A percentile compares a stretch with the other conserved stretches of the same genome.
These are phyloP conservation scores for Nymphaea thermarum DNA, from an alignment of 164 flowering plant genomes.

Conservation along the genomic window DNA sequence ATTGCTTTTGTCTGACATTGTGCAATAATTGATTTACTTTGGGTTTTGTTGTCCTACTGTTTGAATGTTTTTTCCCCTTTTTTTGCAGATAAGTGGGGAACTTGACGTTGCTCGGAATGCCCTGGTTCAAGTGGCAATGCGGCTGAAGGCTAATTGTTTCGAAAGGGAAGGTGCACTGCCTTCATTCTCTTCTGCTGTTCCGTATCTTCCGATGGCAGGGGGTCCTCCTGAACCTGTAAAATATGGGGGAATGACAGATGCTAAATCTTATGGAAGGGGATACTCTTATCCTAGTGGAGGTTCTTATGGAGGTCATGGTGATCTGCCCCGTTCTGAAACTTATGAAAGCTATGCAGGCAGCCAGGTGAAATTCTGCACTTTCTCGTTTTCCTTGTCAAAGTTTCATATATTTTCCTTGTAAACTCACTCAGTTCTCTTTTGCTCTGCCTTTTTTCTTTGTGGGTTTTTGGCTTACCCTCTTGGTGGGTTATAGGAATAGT, in stretches of 20 bases:
- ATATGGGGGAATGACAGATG: constrained; percentile 62
- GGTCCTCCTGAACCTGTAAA: constrained; percentile 45
- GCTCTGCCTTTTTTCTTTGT: background rate
- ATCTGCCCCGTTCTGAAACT: constrained; percentile 36
- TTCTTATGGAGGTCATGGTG: constrained; percentile 57
- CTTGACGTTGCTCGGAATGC: constrained; percentile 80
- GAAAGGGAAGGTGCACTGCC: constrained; percentile 79
- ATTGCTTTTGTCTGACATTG: too few species aligned
- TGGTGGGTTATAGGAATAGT: background rate
- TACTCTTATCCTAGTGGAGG: constrained; percentile 48
- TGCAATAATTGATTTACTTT: too few species aligned
- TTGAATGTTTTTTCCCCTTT: background rate
- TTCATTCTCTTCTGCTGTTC: constrained; percentile 67
- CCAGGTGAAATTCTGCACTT: constrained; percentile 31
- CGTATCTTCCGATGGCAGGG: constrained; percentile 62
- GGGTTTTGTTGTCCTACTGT: too few species aligned
- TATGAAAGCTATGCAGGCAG: constrained; percentile 62
- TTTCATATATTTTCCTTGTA: background rate
- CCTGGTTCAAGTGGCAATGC: constrained; percentile 60
- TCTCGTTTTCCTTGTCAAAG: background rate
- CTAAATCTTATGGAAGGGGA: constrained; percentile 63
- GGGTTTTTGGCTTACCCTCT: background rate
- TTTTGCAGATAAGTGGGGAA: constrained; percentile 76
- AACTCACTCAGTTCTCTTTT: background rate
- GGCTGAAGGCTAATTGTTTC: constrained; percentile 80